Base-by-base conservation (phyloP, 2,329 filamentous ascomycete species). In the Ascosphaera acerosa region DNA sequence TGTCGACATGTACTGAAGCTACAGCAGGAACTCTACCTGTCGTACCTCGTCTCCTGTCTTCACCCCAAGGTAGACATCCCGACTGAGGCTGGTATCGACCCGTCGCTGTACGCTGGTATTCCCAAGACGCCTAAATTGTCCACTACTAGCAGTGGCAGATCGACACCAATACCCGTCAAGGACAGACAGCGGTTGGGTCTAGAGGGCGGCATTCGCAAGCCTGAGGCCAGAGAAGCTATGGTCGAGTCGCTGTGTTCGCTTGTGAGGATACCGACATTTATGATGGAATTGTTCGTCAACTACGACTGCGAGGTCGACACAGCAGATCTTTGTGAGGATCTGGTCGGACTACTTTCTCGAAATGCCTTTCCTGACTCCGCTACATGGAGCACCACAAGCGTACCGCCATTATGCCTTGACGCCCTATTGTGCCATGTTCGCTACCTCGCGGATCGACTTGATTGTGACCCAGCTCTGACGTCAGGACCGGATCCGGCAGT, bases 371-470 rank as follows among this genome's bases (percentile, higher is more conserved):
- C 87, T 1, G 87, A 97, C 49, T 91, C 87, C 6, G 87, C 84
- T 4, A 92, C 82, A 4, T 97, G 87, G 87, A 97, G 89, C 49
- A 97, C 87, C 7, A 92, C 84, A 4, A 97, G 90, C 46, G 89
- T 97, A 1, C 87, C 87, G 10, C 87, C 87, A 1, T 58, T 97
- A 2, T 97, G 87, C 44, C 60, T 97, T 15, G 87, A 97, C 53
- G 81, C 87, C 6, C 59, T 97, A 7, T 60, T 97, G 15, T 73
- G 80, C 10, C 94, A 82, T 43, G 68, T 97, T 19, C 82, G 92
- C 45, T 91, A 80, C 40, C 74, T 97, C 39, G 76, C 80, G 1
- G 81, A 91, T 47, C 67, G 87, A 33, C 55, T 94, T 12, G 67
- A 89, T 31, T 67, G 87, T 32, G 57, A 67, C 16, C 68, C 76